phyloP scores from a whole-genome alignment of 768 basidiomycete species.

The Sistotremastrum niveocremeum region DNA sequence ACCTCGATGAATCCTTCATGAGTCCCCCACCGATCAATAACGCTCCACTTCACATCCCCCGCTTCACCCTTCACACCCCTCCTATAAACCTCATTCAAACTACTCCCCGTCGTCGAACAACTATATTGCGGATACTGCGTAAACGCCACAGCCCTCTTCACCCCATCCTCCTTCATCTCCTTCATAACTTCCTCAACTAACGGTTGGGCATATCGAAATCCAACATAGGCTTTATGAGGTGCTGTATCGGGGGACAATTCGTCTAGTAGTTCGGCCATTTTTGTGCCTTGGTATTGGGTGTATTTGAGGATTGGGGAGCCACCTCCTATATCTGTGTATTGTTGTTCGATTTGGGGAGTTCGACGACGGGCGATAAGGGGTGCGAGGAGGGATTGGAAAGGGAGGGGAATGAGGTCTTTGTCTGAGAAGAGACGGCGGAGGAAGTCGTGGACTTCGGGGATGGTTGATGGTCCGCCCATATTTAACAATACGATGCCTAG shows the following conservation, averaged over 20 bases:
- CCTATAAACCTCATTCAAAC: constrained; percentile 83
- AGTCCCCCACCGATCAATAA: constrained; percentile 96
- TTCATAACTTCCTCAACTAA: constrained; percentile 71
- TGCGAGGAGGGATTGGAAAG: constrained; percentile 79
- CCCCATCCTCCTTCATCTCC: constrained; percentile 82
- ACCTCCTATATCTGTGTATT: constrained; percentile 90
- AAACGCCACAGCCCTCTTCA: constrained; percentile 87
- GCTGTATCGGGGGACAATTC: constrained; percentile 89
- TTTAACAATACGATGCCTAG: constrained; percentile 91
- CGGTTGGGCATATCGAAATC: constrained; percentile 88
- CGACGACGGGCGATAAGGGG: constrained; percentile 81
- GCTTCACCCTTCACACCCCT: constrained; percentile 45
- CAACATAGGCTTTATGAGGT: constrained; percentile 92
- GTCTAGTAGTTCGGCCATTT: constrained; percentile 83
- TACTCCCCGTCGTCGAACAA: constrained; percentile 96
- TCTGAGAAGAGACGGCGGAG: constrained; percentile 83
- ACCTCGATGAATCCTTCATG: constrained; percentile 89
- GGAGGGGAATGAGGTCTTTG: constrained; percentile 88
- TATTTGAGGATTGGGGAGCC: constrained; percentile 92
- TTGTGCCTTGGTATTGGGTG: constrained; percentile 77
- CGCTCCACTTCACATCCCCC: constrained; percentile 81
- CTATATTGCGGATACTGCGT: constrained; percentile 98
- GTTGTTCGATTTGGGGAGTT: constrained; percentile 85
- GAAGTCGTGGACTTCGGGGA: constrained; percentile 86
- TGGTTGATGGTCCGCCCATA: constrained; percentile 96